Evolutionary conservation across 1,284 basidiomycete species (phyloP), one percentile per base, ranked within the genome.

Genomic region (Volvariella surrecta): DNA sequence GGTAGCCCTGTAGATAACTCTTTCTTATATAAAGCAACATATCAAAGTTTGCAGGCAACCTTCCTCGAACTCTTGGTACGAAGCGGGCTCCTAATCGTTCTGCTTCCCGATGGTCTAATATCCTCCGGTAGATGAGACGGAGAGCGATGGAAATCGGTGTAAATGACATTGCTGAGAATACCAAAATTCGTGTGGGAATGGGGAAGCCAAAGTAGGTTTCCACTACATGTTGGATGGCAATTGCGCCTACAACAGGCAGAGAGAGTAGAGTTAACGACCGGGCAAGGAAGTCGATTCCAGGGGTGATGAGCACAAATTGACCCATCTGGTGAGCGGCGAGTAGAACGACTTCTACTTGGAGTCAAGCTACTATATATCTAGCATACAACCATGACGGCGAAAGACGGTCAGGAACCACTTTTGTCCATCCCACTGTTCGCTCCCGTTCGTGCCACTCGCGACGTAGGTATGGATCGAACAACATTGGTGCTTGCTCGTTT

Each of bases 61-160:
- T 50, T 2, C 56, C 57, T 22, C 45, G 24, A 2, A 53, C 30
- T 18, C 38, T 43, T 3, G 55, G 56, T 7, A 52, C 45, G 18
- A 54, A 43, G 16, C 54, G 52, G 24, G 58, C 58, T 3, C 54
- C 57, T 18, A 56, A 17, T 15, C 47, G 44, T 2, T 50, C 52
- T 16, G 58, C 58, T 15, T 50, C 44, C 13, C 52, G 48, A 18
- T 46, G 43, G 20, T 55, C 48, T 18, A 44, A 40, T 11, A 51
- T 38, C 4, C 37, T 40, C 22, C 49, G 53, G 34, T 42, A 49
- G 16, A 52, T n/a, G 20, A 59, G 46, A 16, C 46, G 45, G 15
- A 45, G 16, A 3, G 43, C 37, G 15, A 40, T 45, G 32, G 49
- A 37, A 18, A 52, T 16, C 1, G 55, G 58, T 4, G 56, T 31